Conservation (phyloP, 805 yeast species). For the Diddensiella santjacobensis region DNA sequence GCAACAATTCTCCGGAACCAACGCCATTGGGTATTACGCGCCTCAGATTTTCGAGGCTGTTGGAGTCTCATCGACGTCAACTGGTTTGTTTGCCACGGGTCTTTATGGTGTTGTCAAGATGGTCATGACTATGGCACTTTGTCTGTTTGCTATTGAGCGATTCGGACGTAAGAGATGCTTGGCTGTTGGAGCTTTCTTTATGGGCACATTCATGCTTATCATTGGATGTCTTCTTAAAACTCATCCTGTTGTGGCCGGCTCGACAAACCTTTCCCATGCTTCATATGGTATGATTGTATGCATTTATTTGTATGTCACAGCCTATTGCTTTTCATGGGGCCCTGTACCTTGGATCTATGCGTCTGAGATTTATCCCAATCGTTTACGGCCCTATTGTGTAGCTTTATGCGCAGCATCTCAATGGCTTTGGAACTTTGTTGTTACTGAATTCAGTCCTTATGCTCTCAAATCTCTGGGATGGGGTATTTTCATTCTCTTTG, state of each 20-base stretch:
- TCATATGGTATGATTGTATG: slow-evolving; percentile 18
- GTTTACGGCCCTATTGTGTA: slow-evolving; percentile 19
- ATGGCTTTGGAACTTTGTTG: slow-evolving; percentile 16
- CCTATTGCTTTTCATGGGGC: slow-evolving; percentile 22
- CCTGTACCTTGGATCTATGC: slow-evolving; percentile 22
- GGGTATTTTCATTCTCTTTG: slow-evolving; percentile 18
- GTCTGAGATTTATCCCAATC: slow-evolving; percentile 22
- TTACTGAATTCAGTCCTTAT: slow-evolving; percentile 8
- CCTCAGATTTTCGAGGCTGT: slow-evolving; percentile 48
- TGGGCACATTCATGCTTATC: slow-evolving; percentile 23
- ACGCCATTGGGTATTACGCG: slow-evolving; percentile 44
- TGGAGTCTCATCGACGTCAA: slow-evolving; percentile 45
- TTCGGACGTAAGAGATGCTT: slow-evolving; percentile 26
- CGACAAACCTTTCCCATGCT: slow-evolving; percentile 16
- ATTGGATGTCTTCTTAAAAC: slow-evolving; percentile 24
- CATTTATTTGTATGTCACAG: slow-evolving; percentile 17
- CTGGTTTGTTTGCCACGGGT: slow-evolving; percentile 50
- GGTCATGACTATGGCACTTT: slow-evolving; percentile 21
- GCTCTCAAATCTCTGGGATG: slow-evolving; percentile 4
- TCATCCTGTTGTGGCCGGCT: slow-evolving; percentile 29
- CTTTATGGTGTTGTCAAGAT: slow-evolving; percentile 48
- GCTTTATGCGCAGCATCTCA: slow-evolving; percentile 13
- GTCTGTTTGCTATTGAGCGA: slow-evolving; percentile 25
- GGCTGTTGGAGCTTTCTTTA: slow-evolving; percentile 22
- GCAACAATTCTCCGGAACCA: slow-evolving; percentile 24